Evolutionary conservation across 1,139 yeast species (phyloP), one percentile per base, ranked within the genome.

Genomic region (Yamadazyma dushanensis): DNA sequence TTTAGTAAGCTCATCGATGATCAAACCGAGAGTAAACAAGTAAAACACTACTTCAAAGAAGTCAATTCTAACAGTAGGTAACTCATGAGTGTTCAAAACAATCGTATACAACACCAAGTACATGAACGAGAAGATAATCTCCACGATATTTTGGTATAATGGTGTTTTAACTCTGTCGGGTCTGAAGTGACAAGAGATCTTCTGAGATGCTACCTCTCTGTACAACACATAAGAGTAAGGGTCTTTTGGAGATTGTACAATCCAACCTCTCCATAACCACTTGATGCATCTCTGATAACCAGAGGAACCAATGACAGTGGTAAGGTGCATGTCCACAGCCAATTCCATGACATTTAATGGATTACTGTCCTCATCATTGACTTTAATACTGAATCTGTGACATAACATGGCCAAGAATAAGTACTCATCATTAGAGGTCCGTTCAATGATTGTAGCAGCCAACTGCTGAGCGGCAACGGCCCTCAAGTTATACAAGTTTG

Each of bases 231-330:
- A 88, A 15, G 78, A 74, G 23, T 78, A 74, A 8, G 94, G 88
- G 52, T 85, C 86, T 13, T 57, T 59, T n/a, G 78, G 75, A 26
- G 84, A 76, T 59, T 87, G 96, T 30, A 84, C 72, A 43, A 88
- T 84, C 95, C 96, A 87, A 15, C 96, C 96, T 41, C 90, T 67
- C 96, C 96, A 88, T 36, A 88, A 61, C 95, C 96, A 88, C 48
- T 82, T 80, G 53, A 86, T 76, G 63, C 96, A 86, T 39, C 95
- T 66, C 58, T 88, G 96, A 57, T 79, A 88, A 0, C 96, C 96
- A 3, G 83, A 64, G 0, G 94, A 78, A 0, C 88, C 80, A 50
- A 88, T 85, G 14, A 87, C 81, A 14, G 74, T 70, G 10, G 92
- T 83, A 8, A 87, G 78, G 51, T 88, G 96, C 76, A 81, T 78